Evolutionary conservation across 2,329 filamentous ascomycete genomes (phyloP).

Genomic region (Fusarium chaquense): DNA sequence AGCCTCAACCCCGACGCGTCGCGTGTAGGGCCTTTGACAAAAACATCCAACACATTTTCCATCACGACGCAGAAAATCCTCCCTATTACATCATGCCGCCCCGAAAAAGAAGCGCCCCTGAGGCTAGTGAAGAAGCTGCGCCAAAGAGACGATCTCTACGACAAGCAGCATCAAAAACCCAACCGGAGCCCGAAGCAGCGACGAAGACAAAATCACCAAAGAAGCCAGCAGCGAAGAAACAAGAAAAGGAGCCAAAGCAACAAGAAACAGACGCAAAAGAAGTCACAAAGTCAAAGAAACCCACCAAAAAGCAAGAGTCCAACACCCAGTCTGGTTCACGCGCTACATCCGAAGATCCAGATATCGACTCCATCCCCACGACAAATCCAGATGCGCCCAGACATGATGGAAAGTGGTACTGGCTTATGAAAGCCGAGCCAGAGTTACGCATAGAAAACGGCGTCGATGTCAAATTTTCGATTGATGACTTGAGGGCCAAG

Average conservation of each 20-base stretch:
- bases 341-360: slow-evolving; percentile 46
- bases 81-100: slow-evolving; percentile 26
- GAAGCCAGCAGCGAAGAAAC: slow-evolving; percentile 17
- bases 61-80: neutral
- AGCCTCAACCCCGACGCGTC: slow-evolving; percentile 15
- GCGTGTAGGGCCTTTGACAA: neutral
- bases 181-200: neutral
- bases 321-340: neutral
- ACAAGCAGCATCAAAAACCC: slow-evolving; percentile 20
- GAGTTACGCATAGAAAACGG: slow-evolving; percentile 88
- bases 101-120: slow-evolving; percentile 23
- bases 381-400: slow-evolving; percentile 55
- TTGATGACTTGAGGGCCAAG: slow-evolving; percentile 84
- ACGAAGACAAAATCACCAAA: neutral
- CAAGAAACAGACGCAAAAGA: neutral
- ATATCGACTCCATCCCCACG: slow-evolving; percentile 52
- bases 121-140: neutral
- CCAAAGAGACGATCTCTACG: slow-evolving; percentile 39
- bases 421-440: slow-evolving; percentile 90
- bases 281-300: neutral
- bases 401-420: slow-evolving; percentile 67
- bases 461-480: slow-evolving; percentile 90
- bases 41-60: neutral
- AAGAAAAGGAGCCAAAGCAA: neutral
- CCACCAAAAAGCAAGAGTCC: accelerated